phyloP scores from a whole-genome alignment of 1,284 basidiomycete species.

The Boletus putidus region DNA sequence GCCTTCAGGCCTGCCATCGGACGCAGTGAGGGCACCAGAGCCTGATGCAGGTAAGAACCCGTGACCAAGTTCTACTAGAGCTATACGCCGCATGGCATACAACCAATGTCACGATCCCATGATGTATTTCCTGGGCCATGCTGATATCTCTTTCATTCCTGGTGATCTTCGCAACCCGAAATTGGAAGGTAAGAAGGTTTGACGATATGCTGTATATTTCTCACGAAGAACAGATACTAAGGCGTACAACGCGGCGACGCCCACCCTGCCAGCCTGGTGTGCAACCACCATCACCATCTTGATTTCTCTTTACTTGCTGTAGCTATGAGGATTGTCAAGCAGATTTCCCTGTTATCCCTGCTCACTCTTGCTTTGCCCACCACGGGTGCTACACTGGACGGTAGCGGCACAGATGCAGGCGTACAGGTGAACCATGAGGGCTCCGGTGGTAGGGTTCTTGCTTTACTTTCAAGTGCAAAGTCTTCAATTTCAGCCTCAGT shows the following conservation, averaged over 20 bases:
- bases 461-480: neutral
- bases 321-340: neutral
- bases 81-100: too few relatives aligned
- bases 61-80: too few relatives aligned
- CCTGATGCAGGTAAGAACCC: too few relatives aligned
- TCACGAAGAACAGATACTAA: neutral
- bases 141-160: too few relatives aligned
- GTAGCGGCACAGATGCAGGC: neutral
- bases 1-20: too few relatives aligned
- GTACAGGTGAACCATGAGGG: neutral
- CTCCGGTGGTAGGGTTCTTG: neutral
- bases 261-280: too few relatives aligned
- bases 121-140: too few relatives aligned
- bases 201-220: neutral
- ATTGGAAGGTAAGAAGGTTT: neutral
- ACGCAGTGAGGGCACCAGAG: too few relatives aligned
- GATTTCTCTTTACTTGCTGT: neutral
- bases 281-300: neutral
- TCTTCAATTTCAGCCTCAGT: neutral
- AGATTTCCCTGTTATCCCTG: neutral
- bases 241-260: too few relatives aligned
- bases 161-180: slow-evolving; percentile 39
- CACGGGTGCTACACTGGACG: neutral
- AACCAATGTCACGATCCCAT: too few relatives aligned
- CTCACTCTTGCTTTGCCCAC: neutral